These are phyloP conservation scores for Pythium phragmiticola DNA, from an alignment of 352 stramenopile genomes.

Conservation along the genomic window DNA sequence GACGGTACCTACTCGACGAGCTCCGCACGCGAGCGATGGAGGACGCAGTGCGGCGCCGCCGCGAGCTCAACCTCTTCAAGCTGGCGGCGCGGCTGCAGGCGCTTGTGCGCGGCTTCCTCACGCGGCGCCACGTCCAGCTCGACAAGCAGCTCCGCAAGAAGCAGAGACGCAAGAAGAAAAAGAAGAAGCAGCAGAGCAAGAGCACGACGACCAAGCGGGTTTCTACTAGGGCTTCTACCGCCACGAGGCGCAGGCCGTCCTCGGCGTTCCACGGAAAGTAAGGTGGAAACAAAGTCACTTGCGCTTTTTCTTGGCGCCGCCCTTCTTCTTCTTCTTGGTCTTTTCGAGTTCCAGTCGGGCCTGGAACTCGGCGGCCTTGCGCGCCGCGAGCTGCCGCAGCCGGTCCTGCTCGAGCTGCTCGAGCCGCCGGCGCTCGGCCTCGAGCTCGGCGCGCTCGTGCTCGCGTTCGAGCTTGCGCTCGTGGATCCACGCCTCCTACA, in stretches of 20 bases:
- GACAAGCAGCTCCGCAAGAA: slow-evolving; percentile 28
- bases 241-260: not conserved
- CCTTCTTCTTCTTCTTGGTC: slow-evolving; percentile 69
- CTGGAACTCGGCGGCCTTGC: slow-evolving; percentile 70
- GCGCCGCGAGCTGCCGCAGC: slow-evolving; percentile 56
- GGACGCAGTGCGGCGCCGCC: slow-evolving; percentile 31
- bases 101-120: slow-evolving; percentile 57
- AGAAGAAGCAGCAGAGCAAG: slow-evolving; percentile 28
- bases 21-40: slow-evolving; percentile 34
- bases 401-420: slow-evolving; percentile 66
- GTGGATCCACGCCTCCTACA: slow-evolving; percentile 73
- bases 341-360: slow-evolving; percentile 76
- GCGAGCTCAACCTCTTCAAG: slow-evolving; percentile 48
- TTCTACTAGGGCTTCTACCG: not conserved
- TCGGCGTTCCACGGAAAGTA: not conserved
- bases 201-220: slow-evolving; percentile 33
- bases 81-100: slow-evolving; percentile 61
- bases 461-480: slow-evolving; percentile 63
- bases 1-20: slow-evolving; percentile 49
- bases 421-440: slow-evolving; percentile 38
- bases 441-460: slow-evolving; percentile 31
- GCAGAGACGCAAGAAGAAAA: slow-evolving; percentile 30
- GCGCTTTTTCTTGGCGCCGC: slow-evolving; percentile 60
- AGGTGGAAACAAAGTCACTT: slow-evolving; percentile 14
- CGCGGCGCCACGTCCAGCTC: slow-evolving; percentile 36